Conservation (phyloP, 148 eudicot genomes). For the Arbutus unedo region DNA sequence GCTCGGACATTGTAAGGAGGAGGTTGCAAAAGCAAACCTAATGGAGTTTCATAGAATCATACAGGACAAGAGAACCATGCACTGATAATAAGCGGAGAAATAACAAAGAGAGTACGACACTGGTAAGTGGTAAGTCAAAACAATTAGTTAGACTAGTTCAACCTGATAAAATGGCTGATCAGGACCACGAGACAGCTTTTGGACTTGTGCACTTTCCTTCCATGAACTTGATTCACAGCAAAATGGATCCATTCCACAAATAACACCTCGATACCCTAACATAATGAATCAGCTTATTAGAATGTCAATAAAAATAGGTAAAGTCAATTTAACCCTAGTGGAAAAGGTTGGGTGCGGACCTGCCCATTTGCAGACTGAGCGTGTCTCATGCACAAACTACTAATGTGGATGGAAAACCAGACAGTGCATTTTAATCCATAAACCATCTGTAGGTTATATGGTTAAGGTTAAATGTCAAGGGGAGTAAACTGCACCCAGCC, state of each 20-base stretch:
- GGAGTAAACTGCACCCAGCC: too few species aligned
- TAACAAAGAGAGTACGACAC: background rate
- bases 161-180: conserved; percentile 99
- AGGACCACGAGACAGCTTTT: conserved; percentile 69
- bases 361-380: too few species aligned
- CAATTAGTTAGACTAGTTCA: background rate
- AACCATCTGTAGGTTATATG: too few species aligned
- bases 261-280: conserved; percentile 77
- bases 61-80: background rate
- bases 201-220: conserved; percentile 80
- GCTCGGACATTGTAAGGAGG: background rate
- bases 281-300: conserved; percentile 12
- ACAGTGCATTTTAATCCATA: too few species aligned
- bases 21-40: conserved; percentile 7
- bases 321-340: too few species aligned
- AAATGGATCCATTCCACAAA: conserved; percentile 98
- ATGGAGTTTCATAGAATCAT: conserved; percentile 1
- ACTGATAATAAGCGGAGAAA: background rate
- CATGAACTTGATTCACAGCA: conserved; percentile 91
- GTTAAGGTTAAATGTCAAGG: too few species aligned
- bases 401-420: too few species aligned
- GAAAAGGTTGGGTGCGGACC: too few species aligned
- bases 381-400: too few species aligned
- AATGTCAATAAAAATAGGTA: background rate
- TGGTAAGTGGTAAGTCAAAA: background rate